phyloP scores from a whole-genome alignment of 176 grass and related monocot genomes.

The Oryza glumipatula region DNA sequence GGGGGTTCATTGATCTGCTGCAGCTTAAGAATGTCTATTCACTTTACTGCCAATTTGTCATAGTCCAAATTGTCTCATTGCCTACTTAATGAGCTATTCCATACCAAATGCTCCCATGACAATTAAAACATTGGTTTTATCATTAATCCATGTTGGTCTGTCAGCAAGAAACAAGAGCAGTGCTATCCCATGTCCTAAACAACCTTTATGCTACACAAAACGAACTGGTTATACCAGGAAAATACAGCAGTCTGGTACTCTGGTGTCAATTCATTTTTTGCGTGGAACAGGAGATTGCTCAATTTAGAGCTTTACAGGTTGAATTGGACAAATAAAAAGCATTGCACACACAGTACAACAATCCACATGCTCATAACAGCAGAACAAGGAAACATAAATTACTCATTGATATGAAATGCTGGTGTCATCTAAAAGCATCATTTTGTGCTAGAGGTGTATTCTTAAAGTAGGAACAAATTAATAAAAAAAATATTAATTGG shows the following conservation, averaged over 20 bases:
- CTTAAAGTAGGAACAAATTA: not conserved
- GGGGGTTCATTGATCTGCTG: not conserved
- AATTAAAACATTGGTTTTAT: slow-evolving; percentile 29
- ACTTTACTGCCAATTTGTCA: not conserved
- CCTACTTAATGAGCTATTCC: slow-evolving; percentile 13
- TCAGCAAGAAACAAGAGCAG: slow-evolving; percentile 10
- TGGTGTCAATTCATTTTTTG: slow-evolving; percentile 27
- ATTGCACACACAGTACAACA: not conserved
- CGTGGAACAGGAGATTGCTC: not conserved
- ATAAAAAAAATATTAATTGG: not conserved
- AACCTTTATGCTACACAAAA: slow-evolving; percentile 15
- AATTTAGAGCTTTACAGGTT: slow-evolving; percentile 6
- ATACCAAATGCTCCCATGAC: slow-evolving; percentile 18
- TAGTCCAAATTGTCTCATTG: not conserved
- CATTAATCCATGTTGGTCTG: slow-evolving; percentile 10
- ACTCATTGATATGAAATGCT: not conserved
- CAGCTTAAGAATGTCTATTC: slow-evolving; percentile 18
- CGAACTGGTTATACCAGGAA: not conserved
- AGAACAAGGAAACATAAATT: not conserved
- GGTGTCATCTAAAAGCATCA: not conserved
- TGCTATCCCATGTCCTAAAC: slow-evolving; percentile 12
- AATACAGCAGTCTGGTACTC: not conserved
- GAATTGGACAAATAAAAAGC: slow-evolving; percentile 8
- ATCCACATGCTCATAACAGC: not conserved
- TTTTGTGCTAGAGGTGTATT: not conserved